These are phyloP conservation scores for Tricladium varicosporioides DNA, from an alignment of 2,329 filamentous ascomycete genomes.

Conservation along the genomic window DNA sequence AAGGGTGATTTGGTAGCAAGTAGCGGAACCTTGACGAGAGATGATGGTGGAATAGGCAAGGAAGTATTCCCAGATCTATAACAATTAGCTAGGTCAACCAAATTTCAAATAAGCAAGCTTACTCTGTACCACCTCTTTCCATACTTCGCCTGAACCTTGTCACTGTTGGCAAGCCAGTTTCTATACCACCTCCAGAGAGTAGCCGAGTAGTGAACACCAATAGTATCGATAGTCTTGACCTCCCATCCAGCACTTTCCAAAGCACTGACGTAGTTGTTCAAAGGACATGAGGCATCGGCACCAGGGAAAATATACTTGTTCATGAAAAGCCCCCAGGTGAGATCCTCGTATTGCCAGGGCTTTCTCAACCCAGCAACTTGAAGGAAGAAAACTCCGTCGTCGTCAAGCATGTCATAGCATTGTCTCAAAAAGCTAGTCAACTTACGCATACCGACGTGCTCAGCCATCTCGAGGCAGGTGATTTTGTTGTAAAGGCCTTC, in stretches of 20 bases:
- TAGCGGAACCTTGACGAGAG: constrained; percentile 72
- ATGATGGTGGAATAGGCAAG: constrained; percentile 73
- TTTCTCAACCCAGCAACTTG: constrained; percentile 94
- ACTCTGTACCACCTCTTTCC: constrained; percentile 93
- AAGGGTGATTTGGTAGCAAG: constrained; percentile 75
- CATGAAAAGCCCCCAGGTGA: constrained; percentile 98
- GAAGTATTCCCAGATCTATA: constrained; percentile 78
- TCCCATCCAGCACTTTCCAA: constrained; percentile 88
- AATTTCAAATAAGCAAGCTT: constrained; percentile 40
- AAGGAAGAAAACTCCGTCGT: constrained; percentile 93
- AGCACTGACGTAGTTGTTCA: constrained; percentile 81
- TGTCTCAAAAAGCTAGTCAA: constrained; percentile 79
- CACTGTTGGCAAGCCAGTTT: constrained; percentile 93
- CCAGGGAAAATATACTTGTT: constrained; percentile 99
- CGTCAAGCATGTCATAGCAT: constrained; percentile 92
- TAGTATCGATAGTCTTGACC: constrained; percentile 86
- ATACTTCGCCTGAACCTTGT: constrained; percentile 93
- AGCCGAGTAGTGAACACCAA: constrained; percentile 95
- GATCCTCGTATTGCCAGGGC: constrained; percentile 95
- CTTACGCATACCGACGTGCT: constrained; percentile 95
- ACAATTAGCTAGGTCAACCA: constrained; percentile 16
- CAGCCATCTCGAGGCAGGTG: constrained; percentile 96
- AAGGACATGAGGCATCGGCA: constrained; percentile 90
- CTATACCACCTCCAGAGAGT: constrained; percentile 98
- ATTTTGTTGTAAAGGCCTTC: constrained; percentile 87